phyloP scores from a whole-genome alignment of 2,329 filamentous ascomycete species.

The Paramyrothecium sp. region DNA sequence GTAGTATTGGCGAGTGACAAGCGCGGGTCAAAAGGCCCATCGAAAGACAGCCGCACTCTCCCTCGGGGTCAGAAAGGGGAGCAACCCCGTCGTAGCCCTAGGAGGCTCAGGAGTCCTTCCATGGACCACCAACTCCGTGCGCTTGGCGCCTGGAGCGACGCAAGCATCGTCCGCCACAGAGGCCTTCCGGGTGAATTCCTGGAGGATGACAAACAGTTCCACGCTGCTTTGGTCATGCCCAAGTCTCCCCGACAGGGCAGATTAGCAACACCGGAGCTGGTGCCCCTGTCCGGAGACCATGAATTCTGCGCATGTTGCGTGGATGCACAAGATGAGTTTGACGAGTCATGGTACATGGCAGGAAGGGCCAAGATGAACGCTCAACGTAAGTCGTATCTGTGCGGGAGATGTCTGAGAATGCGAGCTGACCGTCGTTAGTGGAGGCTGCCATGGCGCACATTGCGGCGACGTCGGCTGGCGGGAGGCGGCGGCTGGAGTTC shows the following conservation, averaged over 20 bases:
- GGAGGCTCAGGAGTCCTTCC: neutral
- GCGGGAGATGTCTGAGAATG: neutral
- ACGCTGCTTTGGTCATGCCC: neutral
- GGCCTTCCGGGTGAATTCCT: neutral
- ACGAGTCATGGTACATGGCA: constrained; percentile 3
- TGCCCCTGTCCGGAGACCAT: neutral
- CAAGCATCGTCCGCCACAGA: neutral
- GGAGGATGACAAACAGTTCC: neutral
- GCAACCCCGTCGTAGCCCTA: neutral
- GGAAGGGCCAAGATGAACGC: constrained; percentile 1
- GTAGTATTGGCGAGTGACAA: neutral
- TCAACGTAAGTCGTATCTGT: constrained; percentile 1
- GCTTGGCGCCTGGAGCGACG: neutral
- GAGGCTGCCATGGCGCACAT: constrained; percentile 4
- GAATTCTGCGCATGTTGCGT: constrained; percentile 5
- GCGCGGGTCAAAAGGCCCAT: neutral
- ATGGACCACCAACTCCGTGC: neutral
- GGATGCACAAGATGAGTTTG: neutral
- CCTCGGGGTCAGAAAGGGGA: neutral
- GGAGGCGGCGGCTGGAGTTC: neutral
- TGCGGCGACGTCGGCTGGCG: neutral
- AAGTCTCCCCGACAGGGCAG: neutral
- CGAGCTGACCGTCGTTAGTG: neutral
- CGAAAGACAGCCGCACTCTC: neutral
- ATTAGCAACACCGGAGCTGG: constrained; percentile 2